These are phyloP conservation scores for Umbilicaria muhlenbergii DNA, from an alignment of 495 filamentous ascomycete species.

Conservation along the genomic window DNA sequence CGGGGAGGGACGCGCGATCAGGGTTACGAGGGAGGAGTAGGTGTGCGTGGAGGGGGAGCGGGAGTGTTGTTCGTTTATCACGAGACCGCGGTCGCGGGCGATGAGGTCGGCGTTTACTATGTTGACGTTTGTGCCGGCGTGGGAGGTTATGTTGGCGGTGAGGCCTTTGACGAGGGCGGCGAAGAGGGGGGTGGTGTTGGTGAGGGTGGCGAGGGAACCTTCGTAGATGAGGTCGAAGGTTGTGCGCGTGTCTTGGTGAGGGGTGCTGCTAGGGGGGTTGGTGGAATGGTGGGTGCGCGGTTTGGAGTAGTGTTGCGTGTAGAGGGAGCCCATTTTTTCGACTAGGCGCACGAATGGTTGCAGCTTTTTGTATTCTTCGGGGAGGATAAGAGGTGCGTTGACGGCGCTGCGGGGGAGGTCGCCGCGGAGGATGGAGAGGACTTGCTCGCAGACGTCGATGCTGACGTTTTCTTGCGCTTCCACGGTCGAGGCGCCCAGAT, in stretches of 20 bases:
- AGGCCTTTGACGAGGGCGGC: constrained; percentile 56
- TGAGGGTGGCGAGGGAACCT: constrained; percentile 43
- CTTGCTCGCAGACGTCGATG: constrained; percentile 58
- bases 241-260: constrained; percentile 24
- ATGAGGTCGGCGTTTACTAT: constrained; percentile 59
- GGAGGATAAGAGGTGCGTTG: constrained; percentile 57
- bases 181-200: constrained; percentile 53
- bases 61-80: constrained; percentile 47
- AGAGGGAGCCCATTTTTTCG: constrained; percentile 53
- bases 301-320: constrained; percentile 52
- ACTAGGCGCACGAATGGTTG: constrained; percentile 53
- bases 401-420: constrained; percentile 53
- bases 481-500: constrained; percentile 57
- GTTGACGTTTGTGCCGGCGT: constrained; percentile 48
- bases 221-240: constrained; percentile 56
- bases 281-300: constrained; percentile 1
- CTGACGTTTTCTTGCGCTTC: constrained; percentile 66
- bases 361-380: constrained; percentile 52
- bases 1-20: constrained; percentile 32
- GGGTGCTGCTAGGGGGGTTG: constrained; percentile 8
- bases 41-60: constrained; percentile 32
- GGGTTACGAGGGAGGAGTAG: constrained; percentile 47
- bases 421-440: constrained; percentile 48
- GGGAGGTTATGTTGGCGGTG: constrained; percentile 38
- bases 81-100: constrained; percentile 50